phyloP scores from a whole-genome alignment of 2,329 filamentous ascomycete species.

The Calcarisporium arbuscula region DNA sequence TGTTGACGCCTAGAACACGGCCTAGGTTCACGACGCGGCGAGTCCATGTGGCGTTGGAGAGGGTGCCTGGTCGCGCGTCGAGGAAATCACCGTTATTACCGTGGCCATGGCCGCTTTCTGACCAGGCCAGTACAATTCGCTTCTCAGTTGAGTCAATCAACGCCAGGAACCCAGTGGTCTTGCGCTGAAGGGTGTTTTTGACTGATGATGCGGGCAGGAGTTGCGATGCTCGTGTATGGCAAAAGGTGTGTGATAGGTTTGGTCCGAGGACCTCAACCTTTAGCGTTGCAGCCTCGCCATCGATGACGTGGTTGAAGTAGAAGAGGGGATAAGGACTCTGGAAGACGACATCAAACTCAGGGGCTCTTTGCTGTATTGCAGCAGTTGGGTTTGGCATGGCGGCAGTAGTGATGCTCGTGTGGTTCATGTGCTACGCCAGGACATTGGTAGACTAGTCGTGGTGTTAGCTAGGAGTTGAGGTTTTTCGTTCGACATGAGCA shows the following conservation, averaged over 20 bases:
- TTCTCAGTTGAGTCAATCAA: conserved; percentile 12
- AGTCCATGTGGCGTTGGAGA: conserved; percentile 26
- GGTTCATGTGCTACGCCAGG: too few relatives aligned
- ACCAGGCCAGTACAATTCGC: conserved; percentile 22
- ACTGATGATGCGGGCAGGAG: conserved; percentile 5
- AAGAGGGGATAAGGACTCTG: conserved; percentile 10
- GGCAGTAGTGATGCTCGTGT: too few relatives aligned
- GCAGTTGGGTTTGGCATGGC: too few relatives aligned
- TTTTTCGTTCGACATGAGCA: too few relatives aligned
- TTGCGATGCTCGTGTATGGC: conserved; percentile 17
- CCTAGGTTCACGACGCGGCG: conserved; percentile 22
- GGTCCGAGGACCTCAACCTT: conserved; percentile 24
- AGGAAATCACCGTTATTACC: conserved; percentile 23
- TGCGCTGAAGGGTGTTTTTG: conserved; percentile 14
- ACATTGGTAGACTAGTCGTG: too few relatives aligned
- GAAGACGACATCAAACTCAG: conserved; percentile 18
- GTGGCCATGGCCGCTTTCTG: conserved; percentile 27
- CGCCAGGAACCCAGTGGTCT: conserved; percentile 26
- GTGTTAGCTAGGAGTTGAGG: too few relatives aligned
- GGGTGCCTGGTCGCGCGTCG: conserved; percentile 13
- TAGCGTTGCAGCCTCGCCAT: conserved; percentile 16
- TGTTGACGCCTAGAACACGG: conserved; percentile 19
- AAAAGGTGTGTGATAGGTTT: conserved; percentile 23
- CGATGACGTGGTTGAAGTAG: conserved; percentile 26
- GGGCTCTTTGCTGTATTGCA: conserved; percentile 1